Evolutionary conservation across 106 monocot genomes (phyloP).

Genomic region (Acanthochlamys bracteata): DNA sequence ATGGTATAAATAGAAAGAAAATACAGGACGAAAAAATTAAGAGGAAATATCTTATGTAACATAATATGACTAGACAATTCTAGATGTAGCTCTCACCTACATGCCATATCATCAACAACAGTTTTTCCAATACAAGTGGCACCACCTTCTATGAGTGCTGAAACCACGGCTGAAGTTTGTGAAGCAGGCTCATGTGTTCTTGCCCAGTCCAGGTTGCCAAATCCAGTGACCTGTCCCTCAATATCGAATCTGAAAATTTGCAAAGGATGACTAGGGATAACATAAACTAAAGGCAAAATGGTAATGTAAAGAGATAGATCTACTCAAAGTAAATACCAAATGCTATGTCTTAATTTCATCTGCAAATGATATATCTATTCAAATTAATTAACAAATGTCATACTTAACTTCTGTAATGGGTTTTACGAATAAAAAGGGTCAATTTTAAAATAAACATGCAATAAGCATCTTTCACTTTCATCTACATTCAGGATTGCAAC

Average conservation of each 20-base stretch:
- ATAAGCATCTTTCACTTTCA: too few species aligned
- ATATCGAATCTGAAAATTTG: conserved; percentile 64
- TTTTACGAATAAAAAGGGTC: too few species aligned
- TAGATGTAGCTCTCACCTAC: conserved; percentile 27
- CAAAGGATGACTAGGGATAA: not conserved
- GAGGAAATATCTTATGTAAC: not conserved
- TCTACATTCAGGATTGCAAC: too few species aligned
- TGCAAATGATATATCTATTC: too few species aligned
- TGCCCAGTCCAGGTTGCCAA: conserved; percentile 81
- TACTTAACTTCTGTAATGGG: too few species aligned
- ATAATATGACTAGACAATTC: too few species aligned
- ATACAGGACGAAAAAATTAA: not conserved
- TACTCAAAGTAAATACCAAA: not conserved
- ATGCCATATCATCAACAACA: conserved; percentile 85
- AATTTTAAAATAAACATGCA: too few species aligned
- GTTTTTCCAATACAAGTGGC: conserved; percentile 91
- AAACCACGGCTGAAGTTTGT: conserved; percentile 46
- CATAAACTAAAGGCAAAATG: not conserved
- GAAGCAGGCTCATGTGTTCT: conserved; percentile 55
- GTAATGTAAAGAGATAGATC: not conserved
- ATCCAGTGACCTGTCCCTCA: conserved; percentile 59
- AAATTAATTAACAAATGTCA: too few species aligned
- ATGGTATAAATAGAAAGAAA: not conserved
- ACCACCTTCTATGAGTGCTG: conserved; percentile 56
- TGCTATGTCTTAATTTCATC: not conserved